Base-by-base conservation (phyloP, 371 early-diverging fungal genomes). In the Batkoa obscura region DNA sequence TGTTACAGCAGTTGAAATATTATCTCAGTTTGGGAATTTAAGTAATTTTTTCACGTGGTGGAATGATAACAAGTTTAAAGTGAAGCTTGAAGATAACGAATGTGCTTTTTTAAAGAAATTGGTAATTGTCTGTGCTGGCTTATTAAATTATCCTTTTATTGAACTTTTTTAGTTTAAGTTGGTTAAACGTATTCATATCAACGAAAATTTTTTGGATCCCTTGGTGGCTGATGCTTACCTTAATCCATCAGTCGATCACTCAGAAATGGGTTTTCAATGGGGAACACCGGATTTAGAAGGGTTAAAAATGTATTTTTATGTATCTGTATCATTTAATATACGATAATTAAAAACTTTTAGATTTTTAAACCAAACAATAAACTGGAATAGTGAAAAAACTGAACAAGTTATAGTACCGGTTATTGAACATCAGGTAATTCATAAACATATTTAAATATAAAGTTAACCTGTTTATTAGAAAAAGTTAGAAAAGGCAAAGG, bases 1-100 rank as follows among this genome's bases (percentile, higher is more conserved):
- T 13, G 89, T 91, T n/a, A 78, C 81, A 10, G 96, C 94, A 0
- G 75, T 91, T 77, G 91, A 94, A 63, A 78, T 91, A 31, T 55
- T 96, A 50, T 70, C 72, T 38, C 81, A 83, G 60, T 96, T 84
- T 60, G 71, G 62, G 49, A 55, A 66, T 23, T 60, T 72, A 39
- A 58, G 55, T 23, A 59, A 68, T 33, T 86, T 86, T 63, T 66
- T 66, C 13, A 64, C 64, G 8, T 88, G 84, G 83, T 84, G 79
- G 70, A 56, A 70, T 45, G 68, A 68, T 49, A 52, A 50, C 38
- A 34, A 56, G 39, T 63, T 59, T 42, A 58, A 62, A n/a, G 61
- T 62, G n/a, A 65, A 66, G 2, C 79, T 75, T 39, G 62, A 60
- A 0, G 72, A 75, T 5, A 68, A 80, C 3, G 69, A 74, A 59